Evolutionary conservation across 2,329 filamentous ascomycete species (phyloP).

Genomic region (Ophiosphaerella herpotricha): DNA sequence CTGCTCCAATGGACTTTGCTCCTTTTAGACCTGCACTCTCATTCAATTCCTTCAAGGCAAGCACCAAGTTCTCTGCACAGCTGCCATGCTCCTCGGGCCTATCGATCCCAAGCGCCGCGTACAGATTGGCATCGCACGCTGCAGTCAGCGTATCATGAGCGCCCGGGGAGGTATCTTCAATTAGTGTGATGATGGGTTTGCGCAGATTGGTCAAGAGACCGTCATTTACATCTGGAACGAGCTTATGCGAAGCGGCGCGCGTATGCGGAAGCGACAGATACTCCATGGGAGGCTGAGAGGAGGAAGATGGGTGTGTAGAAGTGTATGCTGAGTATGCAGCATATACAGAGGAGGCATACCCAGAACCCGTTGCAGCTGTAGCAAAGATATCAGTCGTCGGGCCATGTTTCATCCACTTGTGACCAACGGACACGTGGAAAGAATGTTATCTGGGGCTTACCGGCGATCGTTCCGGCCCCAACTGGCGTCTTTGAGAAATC

Average conservation of each 20-base stretch:
- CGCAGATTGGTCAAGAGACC: slow-evolving; percentile 53
- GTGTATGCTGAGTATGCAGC: slow-evolving; percentile 56
- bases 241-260: slow-evolving; percentile 47
- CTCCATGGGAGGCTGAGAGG: slow-evolving; percentile 49
- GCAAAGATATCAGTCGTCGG: background rate
- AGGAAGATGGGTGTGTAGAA: slow-evolving; percentile 35
- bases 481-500: slow-evolving; percentile 58
- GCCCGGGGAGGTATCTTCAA: slow-evolving; percentile 52
- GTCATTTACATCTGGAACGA: slow-evolving; percentile 49
- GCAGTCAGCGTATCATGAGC: slow-evolving; percentile 55
- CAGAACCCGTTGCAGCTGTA: slow-evolving; percentile 51
- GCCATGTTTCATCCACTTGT: background rate
- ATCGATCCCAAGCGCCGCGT: slow-evolving; percentile 49
- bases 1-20: slow-evolving; percentile 52
- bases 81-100: slow-evolving; percentile 53
- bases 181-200: slow-evolving; percentile 51
- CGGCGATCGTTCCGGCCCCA: slow-evolving; percentile 52
- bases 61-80: slow-evolving; percentile 56
- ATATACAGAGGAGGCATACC: slow-evolving; percentile 54
- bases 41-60: slow-evolving; percentile 55
- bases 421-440: background rate
- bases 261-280: slow-evolving; percentile 54
- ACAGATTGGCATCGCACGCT: slow-evolving; percentile 53
- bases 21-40: slow-evolving; percentile 53
- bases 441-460: slow-evolving; percentile 25